Conservation (phyloP, 257 asterid genomes). For the Catharanthus roseus region DNA sequence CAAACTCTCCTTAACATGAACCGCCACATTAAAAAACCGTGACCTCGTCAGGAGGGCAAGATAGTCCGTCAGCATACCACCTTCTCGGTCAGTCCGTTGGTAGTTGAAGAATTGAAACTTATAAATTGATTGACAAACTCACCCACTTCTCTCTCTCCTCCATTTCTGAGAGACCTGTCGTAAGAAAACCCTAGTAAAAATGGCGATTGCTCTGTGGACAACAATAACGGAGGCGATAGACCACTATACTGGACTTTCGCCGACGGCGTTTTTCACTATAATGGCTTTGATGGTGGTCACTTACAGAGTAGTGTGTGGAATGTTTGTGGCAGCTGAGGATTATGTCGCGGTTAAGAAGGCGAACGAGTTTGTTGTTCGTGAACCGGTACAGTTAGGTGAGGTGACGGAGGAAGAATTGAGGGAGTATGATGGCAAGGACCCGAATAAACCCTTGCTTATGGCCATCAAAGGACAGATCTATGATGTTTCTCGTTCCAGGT, state of each 20-base stretch:
- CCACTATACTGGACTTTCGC: slow-evolving; percentile 69
- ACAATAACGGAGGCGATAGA: slow-evolving; percentile 41
- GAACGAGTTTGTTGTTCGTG: slow-evolving; percentile 43
- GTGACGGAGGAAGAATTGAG: slow-evolving; percentile 63
- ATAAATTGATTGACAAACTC: neutral
- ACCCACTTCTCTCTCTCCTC: neutral
- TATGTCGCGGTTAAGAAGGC: slow-evolving; percentile 54
- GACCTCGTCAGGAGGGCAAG: no score
- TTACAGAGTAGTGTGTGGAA: slow-evolving; percentile 58
- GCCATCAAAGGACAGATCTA: slow-evolving; percentile 90
- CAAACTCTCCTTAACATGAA: no score
- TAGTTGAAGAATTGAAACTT: neutral
- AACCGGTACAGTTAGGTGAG: slow-evolving; percentile 77
- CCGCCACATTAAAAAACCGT: no score
- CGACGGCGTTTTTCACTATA: slow-evolving; percentile 72
- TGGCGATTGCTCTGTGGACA: slow-evolving; percentile 29
- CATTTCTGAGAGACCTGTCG: neutral
- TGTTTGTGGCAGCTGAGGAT: slow-evolving; percentile 70
- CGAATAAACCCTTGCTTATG: slow-evolving; percentile 74
- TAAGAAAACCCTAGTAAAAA: neutral
- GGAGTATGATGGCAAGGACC: slow-evolving; percentile 78
- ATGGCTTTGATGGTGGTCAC: slow-evolving; percentile 57
- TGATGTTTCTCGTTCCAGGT: slow-evolving; percentile 90
- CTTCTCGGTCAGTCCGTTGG: neutral
- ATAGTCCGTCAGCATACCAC: no score